Conservation (phyloP, 1,284 basidiomycete genomes). For the Earliella scabrosa region DNA sequence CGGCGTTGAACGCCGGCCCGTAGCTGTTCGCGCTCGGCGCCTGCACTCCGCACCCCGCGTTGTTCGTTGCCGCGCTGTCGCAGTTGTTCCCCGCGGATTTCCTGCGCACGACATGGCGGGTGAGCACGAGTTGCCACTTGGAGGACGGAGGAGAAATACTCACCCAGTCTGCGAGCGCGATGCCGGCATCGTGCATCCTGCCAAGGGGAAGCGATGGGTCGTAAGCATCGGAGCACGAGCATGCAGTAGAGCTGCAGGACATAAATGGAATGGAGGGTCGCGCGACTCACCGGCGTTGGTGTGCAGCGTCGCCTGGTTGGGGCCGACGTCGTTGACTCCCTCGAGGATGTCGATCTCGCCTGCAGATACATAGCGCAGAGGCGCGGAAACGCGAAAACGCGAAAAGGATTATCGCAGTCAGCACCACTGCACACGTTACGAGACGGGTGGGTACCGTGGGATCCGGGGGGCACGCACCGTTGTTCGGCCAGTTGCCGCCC, state of each 20-base stretch:
- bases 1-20: conserved; percentile 59
- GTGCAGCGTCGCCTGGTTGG: conserved; percentile 68
- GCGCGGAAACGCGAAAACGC: too few relatives aligned
- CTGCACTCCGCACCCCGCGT: conserved; percentile 64
- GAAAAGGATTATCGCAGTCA: too few relatives aligned
- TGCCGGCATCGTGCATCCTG: conserved; percentile 65
- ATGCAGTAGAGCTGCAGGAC: not conserved
- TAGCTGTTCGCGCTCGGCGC: conserved; percentile 48
- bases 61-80: conserved; percentile 50
- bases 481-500: conserved; percentile 38
- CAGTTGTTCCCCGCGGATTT: conserved; percentile 23
- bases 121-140: too few relatives aligned
- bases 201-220: not conserved
- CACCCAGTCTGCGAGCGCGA: conserved; percentile 55
- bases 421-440: too few relatives aligned
- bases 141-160: too few relatives aligned
- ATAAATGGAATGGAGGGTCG: too few relatives aligned
- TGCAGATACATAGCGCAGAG: too few relatives aligned
- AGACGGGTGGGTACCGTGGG: conserved; percentile 15
- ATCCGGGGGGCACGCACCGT: conserved; percentile 19
- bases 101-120: conserved; percentile 17
- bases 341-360: conserved; percentile 76
- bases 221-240: not conserved
- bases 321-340: conserved; percentile 60
- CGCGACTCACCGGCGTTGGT: conserved; percentile 47